Evolutionary conservation across 257 asterid species (phyloP).

Genomic region (Jasminum sambac): DNA sequence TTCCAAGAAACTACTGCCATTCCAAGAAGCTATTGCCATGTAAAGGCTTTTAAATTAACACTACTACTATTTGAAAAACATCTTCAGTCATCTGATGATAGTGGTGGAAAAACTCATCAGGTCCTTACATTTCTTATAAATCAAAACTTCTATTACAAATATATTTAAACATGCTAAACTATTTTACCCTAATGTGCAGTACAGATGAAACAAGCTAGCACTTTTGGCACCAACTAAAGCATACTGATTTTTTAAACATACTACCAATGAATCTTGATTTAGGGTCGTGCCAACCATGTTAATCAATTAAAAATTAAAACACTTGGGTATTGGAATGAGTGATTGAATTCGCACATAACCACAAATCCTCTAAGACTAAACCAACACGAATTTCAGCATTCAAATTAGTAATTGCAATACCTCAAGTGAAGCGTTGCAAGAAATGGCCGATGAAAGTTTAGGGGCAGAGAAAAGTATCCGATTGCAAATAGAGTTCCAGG

Average conservation of each 20-base stretch:
- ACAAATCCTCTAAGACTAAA: neutral
- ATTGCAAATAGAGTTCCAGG: constrained; percentile 64
- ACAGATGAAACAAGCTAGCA: neutral
- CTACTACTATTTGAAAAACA: constrained; percentile 1
- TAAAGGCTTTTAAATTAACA: neutral
- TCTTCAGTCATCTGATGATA: constrained; percentile 1
- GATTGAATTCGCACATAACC: neutral
- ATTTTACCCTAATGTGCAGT: neutral
- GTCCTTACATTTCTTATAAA: neutral
- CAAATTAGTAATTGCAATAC: constrained; percentile 24
- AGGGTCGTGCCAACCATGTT: neutral
- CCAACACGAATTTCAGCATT: neutral
- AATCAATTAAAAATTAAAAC: neutral
- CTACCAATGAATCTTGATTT: neutral
- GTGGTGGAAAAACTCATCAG: neutral
- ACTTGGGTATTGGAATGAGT: neutral
- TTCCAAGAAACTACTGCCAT: neutral
- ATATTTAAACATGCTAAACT: neutral
- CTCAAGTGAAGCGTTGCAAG: constrained; percentile 55
- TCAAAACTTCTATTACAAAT: neutral
- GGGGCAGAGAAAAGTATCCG: constrained; percentile 58
- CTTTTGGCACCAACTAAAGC: neutral
- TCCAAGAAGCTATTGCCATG: neutral
- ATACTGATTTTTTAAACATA: neutral
- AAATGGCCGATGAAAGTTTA: constrained; percentile 63